Evolutionary conservation across 1,284 basidiomycete genomes (phyloP).

Genomic region (Meira miltonrushii): DNA sequence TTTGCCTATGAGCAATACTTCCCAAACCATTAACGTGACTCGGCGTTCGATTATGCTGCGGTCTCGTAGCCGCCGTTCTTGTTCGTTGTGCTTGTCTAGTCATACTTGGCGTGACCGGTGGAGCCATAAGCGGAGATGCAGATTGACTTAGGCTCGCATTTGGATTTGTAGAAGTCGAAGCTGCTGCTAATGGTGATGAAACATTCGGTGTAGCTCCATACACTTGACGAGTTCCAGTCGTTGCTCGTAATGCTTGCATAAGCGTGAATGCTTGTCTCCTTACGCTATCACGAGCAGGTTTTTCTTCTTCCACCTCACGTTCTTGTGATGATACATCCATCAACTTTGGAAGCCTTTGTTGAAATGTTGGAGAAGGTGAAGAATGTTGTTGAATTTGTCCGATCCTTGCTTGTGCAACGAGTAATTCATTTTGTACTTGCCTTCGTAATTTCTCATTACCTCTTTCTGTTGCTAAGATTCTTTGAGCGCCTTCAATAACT

Average conservation of each 20-base stretch:
- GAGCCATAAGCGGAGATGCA: conserved; percentile 13
- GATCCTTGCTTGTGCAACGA: conserved; percentile 67
- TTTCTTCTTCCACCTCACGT: not conserved
- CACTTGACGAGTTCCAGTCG: not conserved
- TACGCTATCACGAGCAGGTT: conserved; percentile 2
- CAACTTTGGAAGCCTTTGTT: not conserved
- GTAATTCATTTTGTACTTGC: conserved; percentile 71
- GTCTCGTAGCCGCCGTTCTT: conserved; percentile 21
- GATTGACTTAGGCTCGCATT: not conserved
- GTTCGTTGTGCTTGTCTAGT: conserved; percentile 23
- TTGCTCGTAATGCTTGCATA: not conserved
- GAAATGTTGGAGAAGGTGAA: not conserved
- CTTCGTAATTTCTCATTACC: conserved; percentile 59
- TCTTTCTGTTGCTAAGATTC: not conserved
- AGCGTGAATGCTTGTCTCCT: not conserved
- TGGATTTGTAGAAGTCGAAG: not conserved
- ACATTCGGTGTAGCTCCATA: not conserved
- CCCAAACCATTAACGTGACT: conserved; percentile 33
- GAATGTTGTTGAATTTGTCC: conserved; percentile 59
- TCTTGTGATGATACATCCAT: conserved; percentile 5
- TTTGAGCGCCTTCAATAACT: not conserved
- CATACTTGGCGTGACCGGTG: conserved; percentile 25
- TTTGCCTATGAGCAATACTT: conserved; percentile 26
- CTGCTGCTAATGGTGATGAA: not conserved
- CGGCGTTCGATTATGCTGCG: conserved; percentile 31